phyloP scores from a whole-genome alignment of 331 rosid species.

The Pyracantha coccinea region DNA sequence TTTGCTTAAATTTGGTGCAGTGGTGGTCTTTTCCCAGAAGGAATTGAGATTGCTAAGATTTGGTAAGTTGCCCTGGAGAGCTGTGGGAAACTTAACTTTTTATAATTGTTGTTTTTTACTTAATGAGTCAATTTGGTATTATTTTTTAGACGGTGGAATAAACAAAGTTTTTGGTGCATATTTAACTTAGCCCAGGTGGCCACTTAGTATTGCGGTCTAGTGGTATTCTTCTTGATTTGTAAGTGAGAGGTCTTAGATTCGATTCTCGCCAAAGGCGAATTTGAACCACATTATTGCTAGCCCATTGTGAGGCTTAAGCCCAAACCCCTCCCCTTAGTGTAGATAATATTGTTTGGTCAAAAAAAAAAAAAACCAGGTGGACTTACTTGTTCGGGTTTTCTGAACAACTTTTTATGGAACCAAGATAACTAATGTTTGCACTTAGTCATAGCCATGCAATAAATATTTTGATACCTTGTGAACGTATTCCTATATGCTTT shows the following conservation, averaged over 20 bases:
- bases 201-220: too few species aligned
- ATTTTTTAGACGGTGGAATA: background rate
- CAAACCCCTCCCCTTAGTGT: too few species aligned
- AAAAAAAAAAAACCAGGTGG: too few species aligned
- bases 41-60: constrained; percentile 91
- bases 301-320: too few species aligned
- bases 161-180: background rate
- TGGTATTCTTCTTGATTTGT: too few species aligned
- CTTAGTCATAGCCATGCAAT: background rate
- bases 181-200: background rate
- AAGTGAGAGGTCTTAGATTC: too few species aligned
- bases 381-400: too few species aligned
- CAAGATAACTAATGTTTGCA: background rate
- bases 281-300: too few species aligned
- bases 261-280: too few species aligned
- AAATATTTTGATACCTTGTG: background rate
- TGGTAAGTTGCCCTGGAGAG: constrained; percentile 55
- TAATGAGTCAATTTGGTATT: background rate
- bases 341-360: too few species aligned
- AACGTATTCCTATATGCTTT: background rate
- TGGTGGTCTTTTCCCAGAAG: constrained; percentile 98
- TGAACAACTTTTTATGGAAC: background rate
- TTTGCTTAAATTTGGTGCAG: constrained; percentile 66
- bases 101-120: background rate
- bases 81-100: background rate